Percentiles rank a stretch among this genome's conserved stretches.
phyloP scores from a whole-genome alignment of 2,329 filamentous ascomycete genomes.

The Neofusicoccum sp. region DNA sequence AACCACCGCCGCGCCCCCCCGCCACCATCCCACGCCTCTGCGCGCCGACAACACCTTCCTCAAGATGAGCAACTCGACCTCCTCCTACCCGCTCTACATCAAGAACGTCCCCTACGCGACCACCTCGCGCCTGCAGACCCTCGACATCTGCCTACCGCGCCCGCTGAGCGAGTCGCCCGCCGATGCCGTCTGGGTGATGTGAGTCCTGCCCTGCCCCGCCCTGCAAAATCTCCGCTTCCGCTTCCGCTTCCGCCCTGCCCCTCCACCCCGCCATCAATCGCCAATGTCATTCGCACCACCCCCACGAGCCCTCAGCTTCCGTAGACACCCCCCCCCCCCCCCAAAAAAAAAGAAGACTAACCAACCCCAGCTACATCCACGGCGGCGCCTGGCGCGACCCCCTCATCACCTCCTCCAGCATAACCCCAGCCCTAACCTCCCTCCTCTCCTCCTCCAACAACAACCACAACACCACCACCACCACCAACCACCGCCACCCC shows the following conservation, averaged over 20 bases:
- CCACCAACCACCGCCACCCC: no score
- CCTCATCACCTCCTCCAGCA: conserved; percentile 34
- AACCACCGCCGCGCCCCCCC: background rate
- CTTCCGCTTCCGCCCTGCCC: conserved; percentile 4
- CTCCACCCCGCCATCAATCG: background rate
- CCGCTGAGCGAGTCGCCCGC: conserved; percentile 25
- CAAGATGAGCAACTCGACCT: conserved; percentile 1
- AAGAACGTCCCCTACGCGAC: conserved; percentile 30
- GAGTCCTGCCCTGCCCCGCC: conserved; percentile 15
- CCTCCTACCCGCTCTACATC: conserved; percentile 21
- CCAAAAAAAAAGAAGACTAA: no score
- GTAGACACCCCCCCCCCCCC: background rate
- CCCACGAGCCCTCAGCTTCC: background rate
- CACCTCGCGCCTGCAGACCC: conserved; percentile 38
- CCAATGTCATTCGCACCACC: background rate
- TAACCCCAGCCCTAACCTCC: conserved; percentile 37
- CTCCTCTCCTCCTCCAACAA: conserved; percentile 31
- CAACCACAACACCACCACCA: conserved; percentile 29
- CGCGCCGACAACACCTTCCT: conserved; percentile 11
- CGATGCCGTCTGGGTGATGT: conserved; percentile 36
- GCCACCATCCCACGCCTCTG: background rate
- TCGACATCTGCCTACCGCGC: conserved; percentile 43
- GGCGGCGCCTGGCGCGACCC: conserved; percentile 53
- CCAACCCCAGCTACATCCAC: conserved; percentile 45
- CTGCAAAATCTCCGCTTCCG: background rate